Conservation (phyloP, 495 filamentous ascomycete genomes). For the Tuber magnatum region DNA sequence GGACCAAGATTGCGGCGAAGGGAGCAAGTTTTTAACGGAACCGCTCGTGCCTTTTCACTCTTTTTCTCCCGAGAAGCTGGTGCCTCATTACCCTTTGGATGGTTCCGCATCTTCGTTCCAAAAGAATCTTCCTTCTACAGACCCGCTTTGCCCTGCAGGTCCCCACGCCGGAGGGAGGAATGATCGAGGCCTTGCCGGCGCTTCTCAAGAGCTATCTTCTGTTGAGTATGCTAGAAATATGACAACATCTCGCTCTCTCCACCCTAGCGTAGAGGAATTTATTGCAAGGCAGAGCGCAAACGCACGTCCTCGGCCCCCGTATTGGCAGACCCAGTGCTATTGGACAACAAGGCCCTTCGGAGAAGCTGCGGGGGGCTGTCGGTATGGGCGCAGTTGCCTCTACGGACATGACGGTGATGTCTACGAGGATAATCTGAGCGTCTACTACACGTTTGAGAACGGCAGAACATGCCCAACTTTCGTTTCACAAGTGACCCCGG, state of each 20-base stretch:
- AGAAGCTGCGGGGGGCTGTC: neutral
- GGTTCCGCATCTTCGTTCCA: neutral
- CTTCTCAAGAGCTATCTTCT: neutral
- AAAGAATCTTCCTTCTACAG: neutral
- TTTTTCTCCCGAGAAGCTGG: neutral
- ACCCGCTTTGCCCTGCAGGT: accelerated
- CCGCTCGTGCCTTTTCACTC: neutral
- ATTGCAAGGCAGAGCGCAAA: neutral
- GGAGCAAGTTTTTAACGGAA: neutral
- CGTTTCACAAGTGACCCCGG: neutral
- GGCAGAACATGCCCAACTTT: neutral
- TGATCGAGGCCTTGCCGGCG: neutral
- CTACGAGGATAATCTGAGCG: neutral
- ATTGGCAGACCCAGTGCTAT: neutral
- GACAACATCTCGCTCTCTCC: neutral
- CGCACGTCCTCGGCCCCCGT: neutral
- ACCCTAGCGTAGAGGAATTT: neutral
- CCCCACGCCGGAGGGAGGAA: neutral
- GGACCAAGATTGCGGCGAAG: neutral
- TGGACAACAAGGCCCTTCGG: neutral
- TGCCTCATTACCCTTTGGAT: neutral
- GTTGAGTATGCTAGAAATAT: neutral
- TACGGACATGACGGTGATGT: neutral
- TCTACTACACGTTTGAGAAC: neutral
- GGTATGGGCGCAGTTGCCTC: neutral